Evolutionary conservation across 2,329 filamentous ascomycete genomes (phyloP).

Genomic region (Cephalotrichum gorgonifer): DNA sequence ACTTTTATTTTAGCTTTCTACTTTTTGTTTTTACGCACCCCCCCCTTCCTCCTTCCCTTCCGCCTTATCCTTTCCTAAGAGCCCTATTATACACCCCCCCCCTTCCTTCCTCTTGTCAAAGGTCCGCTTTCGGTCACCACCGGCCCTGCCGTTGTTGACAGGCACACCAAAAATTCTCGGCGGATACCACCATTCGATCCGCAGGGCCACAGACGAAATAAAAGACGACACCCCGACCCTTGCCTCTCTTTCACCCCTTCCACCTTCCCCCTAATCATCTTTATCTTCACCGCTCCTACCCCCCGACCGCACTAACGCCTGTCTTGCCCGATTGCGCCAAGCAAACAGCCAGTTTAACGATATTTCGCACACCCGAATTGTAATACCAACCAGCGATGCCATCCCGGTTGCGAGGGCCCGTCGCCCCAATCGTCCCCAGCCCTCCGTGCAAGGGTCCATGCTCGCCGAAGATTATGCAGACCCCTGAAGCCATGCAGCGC

Average conservation of each 20-base stretch:
- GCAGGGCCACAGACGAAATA: neutral
- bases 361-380: neutral
- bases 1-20: too few species aligned
- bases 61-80: neutral
- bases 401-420: slow-evolving; percentile 4
- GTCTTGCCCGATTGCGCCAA: neutral
- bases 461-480: neutral
- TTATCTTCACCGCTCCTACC: too few species aligned
- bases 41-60: neutral
- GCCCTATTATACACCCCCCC: too few species aligned
- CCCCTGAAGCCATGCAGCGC: slow-evolving; percentile 5
- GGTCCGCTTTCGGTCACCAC: neutral
- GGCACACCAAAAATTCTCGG: too few species aligned
- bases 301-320: too few species aligned
- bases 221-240: neutral
- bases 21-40: neutral
- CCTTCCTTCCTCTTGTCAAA: too few species aligned
- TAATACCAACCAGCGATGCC: slow-evolving; percentile 1
- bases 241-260: neutral
- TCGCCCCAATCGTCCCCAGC: slow-evolving; percentile 1
- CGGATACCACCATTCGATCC: neutral
- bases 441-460: neutral
- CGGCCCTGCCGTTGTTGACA: too few species aligned
- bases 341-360: neutral
- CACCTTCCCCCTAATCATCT: too few species aligned